Conservation (phyloP, 106 monocot species). For the Allium sativum region DNA sequence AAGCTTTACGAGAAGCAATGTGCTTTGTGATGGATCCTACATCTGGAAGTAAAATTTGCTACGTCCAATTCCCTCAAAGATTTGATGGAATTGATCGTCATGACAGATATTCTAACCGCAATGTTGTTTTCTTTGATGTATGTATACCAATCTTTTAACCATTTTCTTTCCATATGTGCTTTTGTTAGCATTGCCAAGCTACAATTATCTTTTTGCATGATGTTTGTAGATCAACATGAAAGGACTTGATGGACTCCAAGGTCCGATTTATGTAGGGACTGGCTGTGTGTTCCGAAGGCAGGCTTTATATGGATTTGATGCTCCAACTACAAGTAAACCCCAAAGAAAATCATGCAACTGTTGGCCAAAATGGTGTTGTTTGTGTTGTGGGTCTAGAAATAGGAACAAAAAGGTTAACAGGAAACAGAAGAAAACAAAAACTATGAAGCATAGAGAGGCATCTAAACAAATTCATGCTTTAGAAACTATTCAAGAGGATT, state of each 20-base stretch:
- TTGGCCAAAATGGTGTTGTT: conserved; percentile 67
- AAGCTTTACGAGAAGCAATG: conserved; percentile 82
- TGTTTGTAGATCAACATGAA: conserved; percentile 70
- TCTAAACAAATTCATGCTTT: conserved; percentile 52
- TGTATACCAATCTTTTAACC: not conserved
- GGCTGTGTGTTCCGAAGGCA: conserved; percentile 75
- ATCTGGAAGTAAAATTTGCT: conserved; percentile 57
- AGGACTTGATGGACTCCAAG: conserved; percentile 80
- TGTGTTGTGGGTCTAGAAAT: conserved; percentile 35
- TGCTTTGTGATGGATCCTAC: conserved; percentile 82
- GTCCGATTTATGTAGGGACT: conserved; percentile 83
- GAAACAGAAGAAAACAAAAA: conserved; percentile 19
- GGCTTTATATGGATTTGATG: conserved; percentile 82
- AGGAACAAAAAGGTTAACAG: conserved; percentile 27
- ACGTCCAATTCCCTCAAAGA: conserved; percentile 83
- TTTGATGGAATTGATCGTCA: conserved; percentile 79
- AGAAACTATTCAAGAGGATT: conserved; percentile 38
- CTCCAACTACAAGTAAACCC: conserved; percentile 47
- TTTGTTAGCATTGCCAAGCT: not conserved
- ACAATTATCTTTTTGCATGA: not conserved
- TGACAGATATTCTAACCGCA: conserved; percentile 79
- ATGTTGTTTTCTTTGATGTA: conserved; percentile 89
- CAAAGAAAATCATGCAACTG: conserved; percentile 73
- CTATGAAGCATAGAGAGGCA: conserved; percentile 30
- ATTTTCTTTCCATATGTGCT: not conserved